Conservation (phyloP, 768 basidiomycete genomes). For the Favolaschia claudopus region DNA sequence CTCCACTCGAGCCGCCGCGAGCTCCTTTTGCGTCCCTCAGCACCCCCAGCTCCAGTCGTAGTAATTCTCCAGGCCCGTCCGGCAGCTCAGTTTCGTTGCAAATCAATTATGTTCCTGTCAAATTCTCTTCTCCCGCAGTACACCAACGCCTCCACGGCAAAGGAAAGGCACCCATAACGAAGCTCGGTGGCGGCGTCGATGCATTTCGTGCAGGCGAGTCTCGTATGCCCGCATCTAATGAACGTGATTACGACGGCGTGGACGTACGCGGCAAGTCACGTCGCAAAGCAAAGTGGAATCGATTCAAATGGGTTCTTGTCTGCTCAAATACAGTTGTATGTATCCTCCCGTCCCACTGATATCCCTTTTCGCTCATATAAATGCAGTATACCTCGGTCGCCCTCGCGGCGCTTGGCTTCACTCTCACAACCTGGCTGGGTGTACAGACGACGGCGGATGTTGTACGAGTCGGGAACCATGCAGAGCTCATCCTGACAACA, state of each 20-base stretch:
- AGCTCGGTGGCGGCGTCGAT: slow-evolving; percentile 64
- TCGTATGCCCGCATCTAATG: slow-evolving; percentile 47
- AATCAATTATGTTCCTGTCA: slow-evolving; percentile 68
- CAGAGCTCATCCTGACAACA: slow-evolving; percentile 65
- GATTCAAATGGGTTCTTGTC: slow-evolving; percentile 71
- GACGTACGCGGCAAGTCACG: slow-evolving; percentile 38
- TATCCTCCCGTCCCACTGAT: not conserved
- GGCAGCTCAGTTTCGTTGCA: slow-evolving; percentile 40
- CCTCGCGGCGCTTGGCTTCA: slow-evolving; percentile 55
- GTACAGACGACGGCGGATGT: slow-evolving; percentile 64
- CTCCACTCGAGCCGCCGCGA: slow-evolving; percentile 19
- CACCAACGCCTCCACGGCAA: slow-evolving; percentile 42
- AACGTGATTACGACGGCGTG: slow-evolving; percentile 52
- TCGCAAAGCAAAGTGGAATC: slow-evolving; percentile 60
- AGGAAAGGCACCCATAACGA: slow-evolving; percentile 37
- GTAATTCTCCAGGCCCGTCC: slow-evolving; percentile 22
- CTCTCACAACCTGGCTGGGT: slow-evolving; percentile 70
- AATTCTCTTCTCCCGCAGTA: slow-evolving; percentile 56
- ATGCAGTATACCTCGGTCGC: slow-evolving; percentile 54
- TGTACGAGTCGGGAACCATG: slow-evolving; percentile 61
- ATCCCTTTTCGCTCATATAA: not conserved
- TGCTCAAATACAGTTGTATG: slow-evolving; percentile 50
- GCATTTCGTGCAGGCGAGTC: slow-evolving; percentile 52
- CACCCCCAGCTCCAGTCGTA: slow-evolving; percentile 12
- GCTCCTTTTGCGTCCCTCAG: slow-evolving; percentile 11